Evolutionary conservation across 164 flowering plant species (phyloP).

Genomic region (Platanus orientalis): DNA sequence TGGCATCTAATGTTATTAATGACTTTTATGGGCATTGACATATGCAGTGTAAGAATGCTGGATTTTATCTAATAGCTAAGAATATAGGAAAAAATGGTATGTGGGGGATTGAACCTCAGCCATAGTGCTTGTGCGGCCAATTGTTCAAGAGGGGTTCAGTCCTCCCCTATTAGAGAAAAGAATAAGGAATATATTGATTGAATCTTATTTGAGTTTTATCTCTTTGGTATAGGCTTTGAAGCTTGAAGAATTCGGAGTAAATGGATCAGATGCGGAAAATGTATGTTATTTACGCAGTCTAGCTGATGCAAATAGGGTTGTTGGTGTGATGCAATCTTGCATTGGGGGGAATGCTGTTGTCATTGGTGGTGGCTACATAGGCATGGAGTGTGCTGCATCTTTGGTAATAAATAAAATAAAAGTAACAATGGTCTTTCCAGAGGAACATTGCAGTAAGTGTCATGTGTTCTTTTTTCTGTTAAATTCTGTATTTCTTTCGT

Average conservation of each 20-base stretch:
- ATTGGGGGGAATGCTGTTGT: constrained; percentile 88
- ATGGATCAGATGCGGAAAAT: constrained; percentile 82
- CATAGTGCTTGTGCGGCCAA: too few relatives aligned
- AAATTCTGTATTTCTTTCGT: not conserved
- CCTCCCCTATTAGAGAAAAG: too few relatives aligned
- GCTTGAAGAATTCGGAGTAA: constrained; percentile 95
- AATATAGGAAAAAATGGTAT: too few relatives aligned
- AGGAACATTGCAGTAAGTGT: constrained; percentile 84
- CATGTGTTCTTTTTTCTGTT: not conserved
- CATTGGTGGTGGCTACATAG: constrained; percentile 96
- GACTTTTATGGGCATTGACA: not conserved
- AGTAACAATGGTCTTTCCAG: constrained; percentile 97
- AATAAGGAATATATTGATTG: too few relatives aligned
- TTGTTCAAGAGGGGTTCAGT: too few relatives aligned
- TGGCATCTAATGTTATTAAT: not conserved
- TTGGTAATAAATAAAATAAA: constrained; percentile 77
- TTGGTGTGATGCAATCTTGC: constrained; percentile 60
- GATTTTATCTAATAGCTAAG: too few relatives aligned
- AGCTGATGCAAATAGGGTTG: constrained; percentile 88
- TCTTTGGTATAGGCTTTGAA: constrained; percentile 61
- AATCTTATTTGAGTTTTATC: not conserved
- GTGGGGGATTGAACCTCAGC: too few relatives aligned
- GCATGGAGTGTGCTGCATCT: constrained; percentile 99
- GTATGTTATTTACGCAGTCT: constrained; percentile 83
- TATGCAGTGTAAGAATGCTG: too few relatives aligned